A percentile compares a stretch with the other conserved stretches of the same genome.
These are phyloP conservation scores for Suhomyces bolitotheri DNA, from an alignment of 1,139 yeast genomes.

Conservation along the genomic window DNA sequence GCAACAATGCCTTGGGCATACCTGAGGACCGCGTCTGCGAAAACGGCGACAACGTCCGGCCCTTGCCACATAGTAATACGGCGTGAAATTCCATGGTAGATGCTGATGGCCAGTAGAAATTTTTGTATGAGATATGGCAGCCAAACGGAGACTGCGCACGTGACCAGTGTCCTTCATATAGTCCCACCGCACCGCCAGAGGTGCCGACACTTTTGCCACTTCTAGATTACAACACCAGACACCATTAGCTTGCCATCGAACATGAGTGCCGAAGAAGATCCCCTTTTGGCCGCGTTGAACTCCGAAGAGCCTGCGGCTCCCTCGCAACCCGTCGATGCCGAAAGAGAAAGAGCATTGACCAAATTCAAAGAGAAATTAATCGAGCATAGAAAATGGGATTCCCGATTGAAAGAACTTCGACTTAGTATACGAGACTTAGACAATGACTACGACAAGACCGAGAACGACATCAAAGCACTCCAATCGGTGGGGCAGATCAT, in stretches of 20 bases:
- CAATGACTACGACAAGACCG: slow-evolving; percentile 86
- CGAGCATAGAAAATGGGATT: slow-evolving; percentile 95
- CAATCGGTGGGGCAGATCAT: slow-evolving; percentile 98
- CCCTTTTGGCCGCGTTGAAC: slow-evolving; percentile 69
- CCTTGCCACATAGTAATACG: slow-evolving; percentile 83
- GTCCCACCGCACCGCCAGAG: not conserved
- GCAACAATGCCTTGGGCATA: slow-evolving; percentile 78
- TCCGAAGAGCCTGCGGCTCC: slow-evolving; percentile 32
- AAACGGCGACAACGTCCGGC: slow-evolving; percentile 70
- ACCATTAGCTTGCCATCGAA: slow-evolving; percentile 1
- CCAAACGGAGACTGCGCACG: slow-evolving; percentile 1
- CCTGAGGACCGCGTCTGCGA: slow-evolving; percentile 61
- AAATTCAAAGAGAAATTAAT: slow-evolving; percentile 83
- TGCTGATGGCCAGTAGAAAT: not conserved
- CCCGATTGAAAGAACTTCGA: slow-evolving; percentile 82
- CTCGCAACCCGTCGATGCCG: slow-evolving; percentile 55
- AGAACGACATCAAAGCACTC: slow-evolving; percentile 93
- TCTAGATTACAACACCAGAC: slow-evolving; percentile 1
- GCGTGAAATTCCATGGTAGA: slow-evolving; percentile 85
- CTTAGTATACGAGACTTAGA: slow-evolving; percentile 82
- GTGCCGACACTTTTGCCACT: slow-evolving; percentile 12
- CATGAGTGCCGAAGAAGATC: slow-evolving; percentile 70
- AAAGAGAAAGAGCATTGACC: slow-evolving; percentile 75
- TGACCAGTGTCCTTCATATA: not conserved
- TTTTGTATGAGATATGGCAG: not conserved